Base-by-base conservation (phyloP, 139 green algal genomes). In the Chlorella vulgaris region DNA sequence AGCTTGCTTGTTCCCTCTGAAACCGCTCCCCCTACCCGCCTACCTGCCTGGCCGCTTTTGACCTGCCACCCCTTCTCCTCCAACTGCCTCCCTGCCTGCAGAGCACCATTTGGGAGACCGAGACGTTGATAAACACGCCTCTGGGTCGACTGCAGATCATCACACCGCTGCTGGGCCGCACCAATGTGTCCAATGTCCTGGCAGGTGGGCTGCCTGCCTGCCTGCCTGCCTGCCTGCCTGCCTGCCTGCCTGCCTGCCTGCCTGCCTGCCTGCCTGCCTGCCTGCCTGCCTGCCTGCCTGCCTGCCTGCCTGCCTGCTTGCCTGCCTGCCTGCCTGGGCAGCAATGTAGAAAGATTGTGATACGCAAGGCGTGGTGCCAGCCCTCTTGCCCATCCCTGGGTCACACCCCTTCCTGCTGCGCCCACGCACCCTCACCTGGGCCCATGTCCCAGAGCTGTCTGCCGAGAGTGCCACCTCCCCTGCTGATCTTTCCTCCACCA, bases 141-240 rank as follows among this genome's bases (percentile, higher is more conserved):
- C 51, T 89, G 36, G 88, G 87, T 10, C 31, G 55, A 18, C 62
- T 91, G 43, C 69, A 96, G 75, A 93, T 98, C 84, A 93, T 95
- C 78, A 93, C 88, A 13, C 84, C 87, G 19, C 82, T 98, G 39
- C 76, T 98, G 33, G 96, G 97, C 63, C 82, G 90, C 24, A 83
- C 90, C 75, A 98, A 98, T 71, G 90, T 96, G 22, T 92, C 87
- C 88, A 98, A 99, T 86, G 89, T 99, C 13, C 83, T 98, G 38
- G 96, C 95, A 6, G 70, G 70, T 78, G 69, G 29, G 42, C 6
- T n/a, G 38, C 3, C 2, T 21, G 35, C 15, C 35, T 2, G 35
- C 35, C 8, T 31, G n/a, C n/a, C n/a, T n/a, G n/a, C n/a, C n/a
- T n/a, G n/a, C n/a, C n/a, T n/a, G n/a, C n/a, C n/a, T n/a, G n/a